Percentiles rank a stretch among this genome's conserved stretches.
Conservation (phyloP, 1,284 basidiomycete species). For the Heterobasidion annosum region DNA sequence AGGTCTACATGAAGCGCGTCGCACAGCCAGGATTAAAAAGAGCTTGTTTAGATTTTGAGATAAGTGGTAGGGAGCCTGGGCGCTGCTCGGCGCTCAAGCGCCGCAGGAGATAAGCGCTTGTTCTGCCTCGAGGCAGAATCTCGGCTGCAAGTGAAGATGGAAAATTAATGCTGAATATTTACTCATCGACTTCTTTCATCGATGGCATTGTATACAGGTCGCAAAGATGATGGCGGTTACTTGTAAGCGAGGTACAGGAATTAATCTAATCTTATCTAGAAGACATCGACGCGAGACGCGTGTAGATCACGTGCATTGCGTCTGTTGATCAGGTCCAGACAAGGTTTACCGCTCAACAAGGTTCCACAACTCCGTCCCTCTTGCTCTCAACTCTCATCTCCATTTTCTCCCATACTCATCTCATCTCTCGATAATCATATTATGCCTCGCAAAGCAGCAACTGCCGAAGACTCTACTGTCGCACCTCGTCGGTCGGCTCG, state of each 20-base stretch:
- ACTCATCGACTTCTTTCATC: too few species aligned
- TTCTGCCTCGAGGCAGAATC: too few species aligned
- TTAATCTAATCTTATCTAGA: background rate
- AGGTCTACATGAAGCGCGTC: too few species aligned
- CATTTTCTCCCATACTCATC: slow-evolving; percentile 12
- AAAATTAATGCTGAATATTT: too few species aligned
- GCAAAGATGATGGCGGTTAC: too few species aligned
- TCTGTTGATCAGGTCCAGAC: slow-evolving; percentile 13
- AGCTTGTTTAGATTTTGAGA: too few species aligned
- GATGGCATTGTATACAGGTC: too few species aligned
- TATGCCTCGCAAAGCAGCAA: slow-evolving; percentile 60
- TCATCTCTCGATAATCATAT: slow-evolving; percentile 4
- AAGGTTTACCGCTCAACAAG: slow-evolving; percentile 14
- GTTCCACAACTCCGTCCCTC: slow-evolving; percentile 9
- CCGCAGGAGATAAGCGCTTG: too few species aligned
- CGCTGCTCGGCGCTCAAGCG: too few species aligned
- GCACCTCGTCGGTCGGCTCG: slow-evolving; percentile 64
- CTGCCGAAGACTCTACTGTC: slow-evolving; percentile 22
- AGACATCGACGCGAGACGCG: slow-evolving; percentile 7
- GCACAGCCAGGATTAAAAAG: too few species aligned
- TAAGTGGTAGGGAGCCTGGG: too few species aligned
- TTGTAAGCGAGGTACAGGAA: background rate
- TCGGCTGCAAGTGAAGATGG: too few species aligned
- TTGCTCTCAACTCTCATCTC: slow-evolving; percentile 11
- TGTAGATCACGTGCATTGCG: slow-evolving; percentile 1